These are phyloP conservation scores for Oryza meyeriana DNA, from an alignment of 176 grass and related monocot genomes.

Conservation along the genomic window DNA sequence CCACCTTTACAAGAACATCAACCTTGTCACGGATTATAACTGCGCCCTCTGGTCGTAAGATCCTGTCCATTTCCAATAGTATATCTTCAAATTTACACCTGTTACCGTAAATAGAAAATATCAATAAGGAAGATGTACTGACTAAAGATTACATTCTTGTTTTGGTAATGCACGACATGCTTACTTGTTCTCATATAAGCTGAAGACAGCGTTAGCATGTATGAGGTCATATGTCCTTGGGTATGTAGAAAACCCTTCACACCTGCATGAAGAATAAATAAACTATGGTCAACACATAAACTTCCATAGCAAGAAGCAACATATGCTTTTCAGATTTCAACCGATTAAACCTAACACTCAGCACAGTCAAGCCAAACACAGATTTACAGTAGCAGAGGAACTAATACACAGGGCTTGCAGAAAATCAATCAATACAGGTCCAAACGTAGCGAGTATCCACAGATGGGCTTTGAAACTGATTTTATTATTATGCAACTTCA, in stretches of 20 bases:
- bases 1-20: slow-evolving; percentile 56
- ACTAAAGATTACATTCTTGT: not conserved
- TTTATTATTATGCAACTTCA: not conserved
- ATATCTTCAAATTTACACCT: slow-evolving; percentile 86
- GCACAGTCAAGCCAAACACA: not conserved
- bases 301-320: not conserved
- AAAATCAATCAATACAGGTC: not conserved
- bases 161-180: not conserved
- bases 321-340: not conserved
- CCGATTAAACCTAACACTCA: not conserved
- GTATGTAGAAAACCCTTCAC: slow-evolving; percentile 95
- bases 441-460: not conserved
- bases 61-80: slow-evolving; percentile 88
- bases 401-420: not conserved
- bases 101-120: slow-evolving; percentile 20
- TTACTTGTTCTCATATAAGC: slow-evolving; percentile 79
- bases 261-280: slow-evolving; percentile 51
- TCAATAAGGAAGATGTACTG: slow-evolving; percentile 4
- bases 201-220: slow-evolving; percentile 75
- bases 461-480: not conserved
- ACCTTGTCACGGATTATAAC: slow-evolving; percentile 73
- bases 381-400: not conserved
- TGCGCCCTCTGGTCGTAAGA: slow-evolving; percentile 77
- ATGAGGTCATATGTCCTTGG: slow-evolving; percentile 94
- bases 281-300: slow-evolving; percentile 1